Conservation (phyloP, 805 yeast species). For the Pachysolen tannophilus region DNA sequence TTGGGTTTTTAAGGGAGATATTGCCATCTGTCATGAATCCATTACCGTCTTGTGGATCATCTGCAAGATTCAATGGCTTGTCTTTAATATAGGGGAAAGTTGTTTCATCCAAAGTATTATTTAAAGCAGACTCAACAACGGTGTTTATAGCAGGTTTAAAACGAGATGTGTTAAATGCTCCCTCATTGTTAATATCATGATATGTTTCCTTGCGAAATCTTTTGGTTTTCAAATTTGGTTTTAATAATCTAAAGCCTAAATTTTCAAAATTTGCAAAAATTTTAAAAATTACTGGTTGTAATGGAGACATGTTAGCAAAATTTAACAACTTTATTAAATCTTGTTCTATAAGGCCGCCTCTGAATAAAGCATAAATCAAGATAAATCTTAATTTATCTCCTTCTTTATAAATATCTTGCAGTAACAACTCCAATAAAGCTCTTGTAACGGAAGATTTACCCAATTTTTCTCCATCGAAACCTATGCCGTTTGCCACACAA, state of each 20-base stretch:
- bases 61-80: constrained; percentile 51
- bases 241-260: constrained; percentile 27
- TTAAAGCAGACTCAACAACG: constrained; percentile 43
- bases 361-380: constrained; percentile 63
- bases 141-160: constrained; percentile 63
- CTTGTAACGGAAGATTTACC: constrained; percentile 47
- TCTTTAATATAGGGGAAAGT: constrained; percentile 71
- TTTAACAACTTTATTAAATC: constrained; percentile 67
- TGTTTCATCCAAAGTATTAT: constrained; percentile 46
- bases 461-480: constrained; percentile 56
- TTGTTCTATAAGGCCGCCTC: constrained; percentile 71
- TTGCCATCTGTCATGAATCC: constrained; percentile 18
- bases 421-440: constrained; percentile 48
- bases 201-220: constrained; percentile 39
- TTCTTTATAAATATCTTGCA: constrained; percentile 37
- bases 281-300: constrained; percentile 36
- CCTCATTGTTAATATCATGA: constrained; percentile 47
- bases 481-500: constrained; percentile 63
- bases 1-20: constrained; percentile 56
- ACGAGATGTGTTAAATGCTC: constrained; percentile 58
- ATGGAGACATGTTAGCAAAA: constrained; percentile 37
- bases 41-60: constrained; percentile 17
- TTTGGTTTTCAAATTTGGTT: constrained; percentile 30
- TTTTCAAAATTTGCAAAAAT: constrained; percentile 50
- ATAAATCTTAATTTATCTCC: constrained; percentile 72